phyloP scores from a whole-genome alignment of 2,329 filamentous ascomycete genomes.

The Verticillium zaregamsianum region DNA sequence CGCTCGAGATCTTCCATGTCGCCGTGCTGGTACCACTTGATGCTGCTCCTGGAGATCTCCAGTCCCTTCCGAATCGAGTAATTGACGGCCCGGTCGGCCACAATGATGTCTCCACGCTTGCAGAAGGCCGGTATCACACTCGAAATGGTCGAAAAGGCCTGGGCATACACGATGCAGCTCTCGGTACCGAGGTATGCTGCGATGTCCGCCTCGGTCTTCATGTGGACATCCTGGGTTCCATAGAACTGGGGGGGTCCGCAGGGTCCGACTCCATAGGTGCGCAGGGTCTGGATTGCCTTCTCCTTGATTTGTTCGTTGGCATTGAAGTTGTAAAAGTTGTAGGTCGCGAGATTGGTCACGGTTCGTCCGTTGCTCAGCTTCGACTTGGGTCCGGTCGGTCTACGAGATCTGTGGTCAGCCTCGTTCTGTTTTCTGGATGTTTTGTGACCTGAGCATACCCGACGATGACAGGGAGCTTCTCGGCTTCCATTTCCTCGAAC shows the following conservation, averaged over 20 bases:
- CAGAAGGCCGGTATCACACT: constrained; percentile 95
- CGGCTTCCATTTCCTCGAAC: constrained; percentile 76
- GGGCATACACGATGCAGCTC: constrained; percentile 90
- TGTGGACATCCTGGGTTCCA: constrained; percentile 95
- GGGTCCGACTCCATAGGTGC: constrained; percentile 93
- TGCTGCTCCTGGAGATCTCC: constrained; percentile 85
- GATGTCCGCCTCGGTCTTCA: constrained; percentile 93
- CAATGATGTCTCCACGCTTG: constrained; percentile 95
- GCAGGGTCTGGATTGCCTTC: constrained; percentile 88
- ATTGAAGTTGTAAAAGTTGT: constrained; percentile 98
- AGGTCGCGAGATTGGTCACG: constrained; percentile 88
- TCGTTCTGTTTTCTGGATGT: background rate
- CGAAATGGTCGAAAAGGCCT: constrained; percentile 95
- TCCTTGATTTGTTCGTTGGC: constrained; percentile 89
- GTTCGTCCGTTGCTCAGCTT: constrained; percentile 86
- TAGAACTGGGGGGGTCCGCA: constrained; percentile 98
- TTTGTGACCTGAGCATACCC: constrained; percentile 51
- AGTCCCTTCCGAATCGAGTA: constrained; percentile 92
- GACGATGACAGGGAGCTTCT: constrained; percentile 81
- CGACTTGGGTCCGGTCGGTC: constrained; percentile 83
- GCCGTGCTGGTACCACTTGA: constrained; percentile 93
- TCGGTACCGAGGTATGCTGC: constrained; percentile 84
- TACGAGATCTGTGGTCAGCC: constrained; percentile 27
- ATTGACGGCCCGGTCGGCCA: constrained; percentile 90
- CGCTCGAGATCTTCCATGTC: constrained; percentile 91